phyloP scores from a whole-genome alignment of 169 alveolate genomes.

The Plasmodium falciparum region DNA sequence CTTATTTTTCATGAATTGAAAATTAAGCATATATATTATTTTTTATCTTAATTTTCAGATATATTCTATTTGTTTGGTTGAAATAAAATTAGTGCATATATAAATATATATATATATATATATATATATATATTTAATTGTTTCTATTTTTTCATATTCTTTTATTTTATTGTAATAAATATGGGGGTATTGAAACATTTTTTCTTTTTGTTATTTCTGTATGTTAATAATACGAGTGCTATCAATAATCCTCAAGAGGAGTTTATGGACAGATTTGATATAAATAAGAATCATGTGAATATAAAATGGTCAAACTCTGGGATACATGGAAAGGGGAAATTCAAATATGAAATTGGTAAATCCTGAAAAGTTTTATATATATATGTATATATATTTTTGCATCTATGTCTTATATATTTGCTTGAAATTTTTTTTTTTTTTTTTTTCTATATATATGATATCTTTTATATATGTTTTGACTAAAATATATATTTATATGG shows the following conservation, averaged over 20 bases:
- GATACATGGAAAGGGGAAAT: constrained; percentile 26
- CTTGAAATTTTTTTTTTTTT: no score
- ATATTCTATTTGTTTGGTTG: constrained; percentile 8
- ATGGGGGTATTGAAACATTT: constrained; percentile 5
- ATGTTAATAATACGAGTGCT: not conserved
- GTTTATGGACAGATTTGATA: constrained; percentile 71
- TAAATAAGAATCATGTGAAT: constrained; percentile 36
- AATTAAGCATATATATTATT: constrained; percentile 1
- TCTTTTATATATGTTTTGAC: no score
- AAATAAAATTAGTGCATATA: not conserved
- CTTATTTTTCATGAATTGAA: constrained; percentile 18
- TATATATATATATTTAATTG: constrained; percentile 18
- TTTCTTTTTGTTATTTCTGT: constrained; percentile 17
- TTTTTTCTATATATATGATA: no score
- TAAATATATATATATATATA: no score
- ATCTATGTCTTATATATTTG: no score
- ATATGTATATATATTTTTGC: not conserved
- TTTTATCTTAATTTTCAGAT: constrained; percentile 3
- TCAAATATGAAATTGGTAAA: constrained; percentile 51
- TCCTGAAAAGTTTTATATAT: not conserved
- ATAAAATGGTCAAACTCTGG: constrained; percentile 52
- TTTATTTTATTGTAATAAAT: not conserved
- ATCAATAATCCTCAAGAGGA: constrained; percentile 56
- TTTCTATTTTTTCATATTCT: not conserved
- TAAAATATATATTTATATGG: no score